Evolutionary conservation across 352 stramenopile genomes (phyloP).

Genomic region (Pythium sukuiense): DNA sequence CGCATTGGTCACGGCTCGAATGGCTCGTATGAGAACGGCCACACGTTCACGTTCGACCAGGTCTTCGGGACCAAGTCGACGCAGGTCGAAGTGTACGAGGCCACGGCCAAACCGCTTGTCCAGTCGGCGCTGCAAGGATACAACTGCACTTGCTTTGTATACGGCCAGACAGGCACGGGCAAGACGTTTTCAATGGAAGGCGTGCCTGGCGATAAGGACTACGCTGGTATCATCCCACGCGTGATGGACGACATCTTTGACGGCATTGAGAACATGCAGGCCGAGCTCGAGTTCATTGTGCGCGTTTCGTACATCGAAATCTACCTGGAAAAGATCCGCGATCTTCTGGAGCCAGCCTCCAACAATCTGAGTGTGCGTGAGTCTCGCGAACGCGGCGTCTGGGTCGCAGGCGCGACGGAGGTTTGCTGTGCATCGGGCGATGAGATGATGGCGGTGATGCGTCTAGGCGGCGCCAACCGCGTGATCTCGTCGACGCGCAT

Average conservation of each 20-base stretch:
- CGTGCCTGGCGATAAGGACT: conserved; percentile 62
- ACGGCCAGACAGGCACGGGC: conserved; percentile 90
- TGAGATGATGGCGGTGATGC: conserved; percentile 89
- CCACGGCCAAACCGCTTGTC: conserved; percentile 64
- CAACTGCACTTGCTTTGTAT: conserved; percentile 93
- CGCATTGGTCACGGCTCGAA: conserved; percentile 33
- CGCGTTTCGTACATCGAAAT: conserved; percentile 98
- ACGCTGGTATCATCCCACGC: conserved; percentile 71
- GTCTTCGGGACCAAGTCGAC: conserved; percentile 58
- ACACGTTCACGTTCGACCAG: conserved; percentile 77
- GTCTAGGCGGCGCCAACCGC: conserved; percentile 90
- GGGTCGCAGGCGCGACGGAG: conserved; percentile 58
- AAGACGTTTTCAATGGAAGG: conserved; percentile 94
- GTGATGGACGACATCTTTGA: conserved; percentile 73
- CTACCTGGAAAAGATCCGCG: conserved; percentile 98
- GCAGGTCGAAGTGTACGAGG: conserved; percentile 65
- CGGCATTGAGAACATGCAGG: conserved; percentile 67
- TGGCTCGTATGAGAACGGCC: conserved; percentile 26
- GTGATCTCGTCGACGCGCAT: conserved; percentile 87
- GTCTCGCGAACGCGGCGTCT: conserved; percentile 61
- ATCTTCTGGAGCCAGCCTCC: conserved; percentile 85
- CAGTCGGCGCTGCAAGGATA: conserved; percentile 70
- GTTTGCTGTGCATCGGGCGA: conserved; percentile 56
- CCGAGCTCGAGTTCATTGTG: conserved; percentile 91
- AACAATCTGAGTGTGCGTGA: conserved; percentile 69